These are phyloP conservation scores for Pseudogymnoascus sp. DNA, from an alignment of 2,329 filamentous ascomycete species.

Conservation along the genomic window DNA sequence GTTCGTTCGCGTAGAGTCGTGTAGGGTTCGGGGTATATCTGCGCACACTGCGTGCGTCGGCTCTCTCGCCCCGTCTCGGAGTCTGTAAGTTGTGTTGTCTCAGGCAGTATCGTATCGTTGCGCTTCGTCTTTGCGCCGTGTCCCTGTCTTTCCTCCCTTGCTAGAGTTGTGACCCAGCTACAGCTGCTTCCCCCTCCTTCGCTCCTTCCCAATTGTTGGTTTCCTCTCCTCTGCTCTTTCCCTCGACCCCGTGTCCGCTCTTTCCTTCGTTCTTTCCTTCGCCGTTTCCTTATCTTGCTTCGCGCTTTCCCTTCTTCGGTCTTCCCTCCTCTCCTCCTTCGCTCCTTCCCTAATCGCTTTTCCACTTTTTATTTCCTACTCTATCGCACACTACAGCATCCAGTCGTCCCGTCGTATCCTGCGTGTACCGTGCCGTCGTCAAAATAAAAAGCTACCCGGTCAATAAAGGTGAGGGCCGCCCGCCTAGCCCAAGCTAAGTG, in stretches of 20 bases:
- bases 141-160: not conserved
- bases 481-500: not conserved
- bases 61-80: not conserved
- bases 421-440: not conserved
- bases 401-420: not conserved
- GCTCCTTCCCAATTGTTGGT: not conserved
- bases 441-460: not conserved
- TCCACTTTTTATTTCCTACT: not conserved
- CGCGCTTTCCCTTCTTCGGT: not conserved
- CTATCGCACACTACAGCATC: not conserved
- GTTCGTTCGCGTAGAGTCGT: not conserved
- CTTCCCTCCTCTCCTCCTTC: not conserved
- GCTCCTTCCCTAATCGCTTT: not conserved
- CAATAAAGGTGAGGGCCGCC: not conserved
- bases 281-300: not conserved
- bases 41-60: not conserved
- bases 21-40: not conserved
- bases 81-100: not conserved
- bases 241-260: not conserved
- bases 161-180: not conserved
- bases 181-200: not conserved
- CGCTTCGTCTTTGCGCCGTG: not conserved
- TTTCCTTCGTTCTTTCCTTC: not conserved
- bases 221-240: not conserved
- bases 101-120: not conserved